A percentile compares a stretch with the other conserved stretches of the same genome.
These are phyloP conservation scores for Phytophthora sp. DNA, from an alignment of 352 stramenopile genomes.

Conservation along the genomic window DNA sequence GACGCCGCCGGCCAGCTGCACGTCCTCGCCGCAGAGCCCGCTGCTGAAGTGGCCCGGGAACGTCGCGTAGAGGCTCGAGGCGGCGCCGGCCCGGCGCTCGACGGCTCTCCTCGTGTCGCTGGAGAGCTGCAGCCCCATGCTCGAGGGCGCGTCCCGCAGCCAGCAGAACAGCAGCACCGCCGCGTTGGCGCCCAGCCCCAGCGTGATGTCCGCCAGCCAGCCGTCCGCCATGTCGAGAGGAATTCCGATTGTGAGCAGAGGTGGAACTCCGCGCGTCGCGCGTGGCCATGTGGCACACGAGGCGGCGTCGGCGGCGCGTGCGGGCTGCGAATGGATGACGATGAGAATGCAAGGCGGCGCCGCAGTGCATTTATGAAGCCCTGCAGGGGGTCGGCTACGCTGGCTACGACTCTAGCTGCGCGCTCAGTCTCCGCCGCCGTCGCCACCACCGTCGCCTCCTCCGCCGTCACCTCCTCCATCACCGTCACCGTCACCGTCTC, in stretches of 20 bases:
- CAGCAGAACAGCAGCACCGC: conserved; percentile 24
- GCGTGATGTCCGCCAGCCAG: conserved; percentile 16
- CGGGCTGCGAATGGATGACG: background rate
- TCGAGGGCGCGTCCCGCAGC: conserved; percentile 15
- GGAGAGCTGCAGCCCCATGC: conserved; percentile 20
- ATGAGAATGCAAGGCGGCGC: conserved; percentile 6
- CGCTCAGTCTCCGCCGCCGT: background rate
- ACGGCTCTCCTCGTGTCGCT: conserved; percentile 19
- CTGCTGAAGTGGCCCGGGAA: conserved; percentile 27
- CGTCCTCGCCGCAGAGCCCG: conserved; percentile 26
- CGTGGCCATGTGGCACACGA: conserved; percentile 30
- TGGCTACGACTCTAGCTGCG: background rate
- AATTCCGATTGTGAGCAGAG: conserved; percentile 18
- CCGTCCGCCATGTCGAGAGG: conserved; percentile 16
- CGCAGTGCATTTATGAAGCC: conserved; percentile 7
- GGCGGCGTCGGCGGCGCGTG: background rate
- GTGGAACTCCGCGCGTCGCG: conserved; percentile 18
- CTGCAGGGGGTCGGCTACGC: background rate
- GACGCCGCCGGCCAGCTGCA: conserved; percentile 26
- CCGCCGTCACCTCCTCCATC: background rate
- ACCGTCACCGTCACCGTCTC: background rate
- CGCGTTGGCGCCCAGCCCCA: conserved; percentile 14
- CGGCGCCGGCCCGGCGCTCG: background rate
- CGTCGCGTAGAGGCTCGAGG: conserved; percentile 20
- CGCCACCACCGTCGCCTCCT: no score